Evolutionary conservation across 441 rosid genomes (phyloP), one percentile per base, ranked within the genome.

Genomic region (Syzygium malaccense): DNA sequence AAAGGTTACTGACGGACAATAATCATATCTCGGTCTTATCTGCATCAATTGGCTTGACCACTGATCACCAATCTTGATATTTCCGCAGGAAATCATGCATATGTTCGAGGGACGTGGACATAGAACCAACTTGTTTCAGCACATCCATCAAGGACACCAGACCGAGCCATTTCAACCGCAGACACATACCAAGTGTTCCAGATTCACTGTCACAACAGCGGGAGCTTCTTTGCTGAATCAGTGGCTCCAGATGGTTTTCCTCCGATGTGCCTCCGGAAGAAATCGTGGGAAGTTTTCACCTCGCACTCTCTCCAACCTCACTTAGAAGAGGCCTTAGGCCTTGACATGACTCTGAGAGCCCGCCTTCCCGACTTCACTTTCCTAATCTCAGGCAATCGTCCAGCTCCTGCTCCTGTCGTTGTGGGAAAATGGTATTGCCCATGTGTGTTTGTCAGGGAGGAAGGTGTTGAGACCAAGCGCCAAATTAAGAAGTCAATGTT

Each of bases 361-460:
- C 92, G 88, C 55, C 94, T 93, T 23, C 97, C 97, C 20, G 87
- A 85, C n/a, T 91, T 92, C 17, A 80, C 87, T 32, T 93, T 93
- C 89, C 89, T 90, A 0, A 85, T 91, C 48, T 64, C 86, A 2
- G 88, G 84, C 85, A 91, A 90, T 3, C 57, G 10, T 55, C 25
- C 71, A 87, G 91, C 54, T 92, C 23, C 95, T 3, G 90, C 87
- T 26, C 86, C 90, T 0, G 93, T 89, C 26, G 88, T 92, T 41
- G 45, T 41, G 45, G 45, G 45, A 5, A 41, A 41, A 41, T 41
- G 45, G 45, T 1, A 41, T 41, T 95, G 97, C 86, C 95, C 95
- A 6, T 93, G 92, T 75, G 88, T 95, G 91, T 94, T 94, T 68
- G 92, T 93, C 12, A 93, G 88, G 57, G 96, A 95, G 85, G 92